Evolutionary conservation across 2,329 filamentous ascomycete genomes (phyloP), one percentile per base, ranked within the genome.

Genomic region (Colletotrichum sp.): DNA sequence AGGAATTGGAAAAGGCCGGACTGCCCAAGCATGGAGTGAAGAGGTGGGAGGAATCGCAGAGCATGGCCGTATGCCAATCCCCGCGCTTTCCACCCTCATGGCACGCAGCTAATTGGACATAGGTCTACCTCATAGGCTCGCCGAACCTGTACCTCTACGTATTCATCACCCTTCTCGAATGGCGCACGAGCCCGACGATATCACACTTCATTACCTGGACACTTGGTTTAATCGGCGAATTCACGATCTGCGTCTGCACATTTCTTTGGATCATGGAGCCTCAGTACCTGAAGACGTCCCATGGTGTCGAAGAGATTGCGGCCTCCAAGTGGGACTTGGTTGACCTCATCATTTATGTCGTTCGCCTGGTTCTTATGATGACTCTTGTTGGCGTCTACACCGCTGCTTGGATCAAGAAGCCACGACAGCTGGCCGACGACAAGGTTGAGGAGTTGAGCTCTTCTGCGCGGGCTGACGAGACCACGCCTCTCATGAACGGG

Each of bases 121-220:
- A 98, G 96, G 93, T 98, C 81, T 98, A 97, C 84, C 88, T 97
- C 77, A 91, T 95, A 72, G 95, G 94, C 70, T 94, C 95, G 59
- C 94, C 96, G 78, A 98, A 98, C 87, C 92, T 97, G 77, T 97
- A 97, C 86, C 90, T 94, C 65, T 93, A 98, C 79, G 90, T 98
- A 78, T 90, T 97, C 78, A 94, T 98, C 81, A 96, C 96, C 34
- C 90, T 98, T 73, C 89, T 98, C 80, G 96, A 98, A 83, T 94
- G 94, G 81, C 92, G 91, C 77, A 93, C 95, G 38, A 94, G 94
- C 14, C 97, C 97, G 1, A 96, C 93, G 65, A 87, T 92, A 62
- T 92, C 95, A 69, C 96, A 98, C 84, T 90, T 96, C 71, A 85
- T 94, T 62, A 92, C 95, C 79, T 99, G 97, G 97, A 83, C 89